A percentile compares a stretch with the other conserved stretches of the same genome.
These are phyloP conservation scores for Hyphopichia khmerensis DNA, from an alignment of 1,139 yeast species.

Conservation along the genomic window DNA sequence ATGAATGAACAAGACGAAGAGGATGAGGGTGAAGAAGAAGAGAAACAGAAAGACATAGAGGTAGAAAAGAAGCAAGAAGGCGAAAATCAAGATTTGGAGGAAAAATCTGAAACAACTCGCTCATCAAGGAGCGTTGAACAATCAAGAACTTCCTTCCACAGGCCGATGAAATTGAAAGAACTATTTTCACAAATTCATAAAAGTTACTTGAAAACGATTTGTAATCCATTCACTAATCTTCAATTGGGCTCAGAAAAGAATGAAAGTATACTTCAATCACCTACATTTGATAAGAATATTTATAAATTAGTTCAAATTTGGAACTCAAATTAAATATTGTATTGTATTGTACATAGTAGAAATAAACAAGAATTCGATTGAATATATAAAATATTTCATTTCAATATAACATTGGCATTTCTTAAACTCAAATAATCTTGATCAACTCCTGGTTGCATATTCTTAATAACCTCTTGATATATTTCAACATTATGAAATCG, in stretches of 20 bases:
- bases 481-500: conserved; percentile 84
- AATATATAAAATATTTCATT: conserved; percentile 22
- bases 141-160: background rate
- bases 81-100: background rate
- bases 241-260: conserved; percentile 22
- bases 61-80: background rate
- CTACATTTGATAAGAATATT: conserved; percentile 39
- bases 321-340: too few relatives aligned
- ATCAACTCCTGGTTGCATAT: conserved; percentile 87
- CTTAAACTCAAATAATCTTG: conserved; percentile 88
- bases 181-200: conserved; percentile 47
- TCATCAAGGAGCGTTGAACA: background rate
- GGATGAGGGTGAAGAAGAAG: too few relatives aligned
- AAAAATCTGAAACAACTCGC: background rate
- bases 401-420: conserved; percentile 83
- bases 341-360: background rate
- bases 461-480: conserved; percentile 70
- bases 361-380: background rate
- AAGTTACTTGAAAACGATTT: conserved; percentile 48
- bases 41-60: background rate
- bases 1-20: conserved; percentile 6
- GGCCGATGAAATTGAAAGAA: conserved; percentile 13
- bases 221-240: conserved; percentile 54
- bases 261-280: conserved; percentile 28
- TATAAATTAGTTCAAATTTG: conserved; percentile 25